These are phyloP conservation scores for Diaporthe helianthi DNA, from an alignment of 2,329 filamentous ascomycete species.

Conservation along the genomic window DNA sequence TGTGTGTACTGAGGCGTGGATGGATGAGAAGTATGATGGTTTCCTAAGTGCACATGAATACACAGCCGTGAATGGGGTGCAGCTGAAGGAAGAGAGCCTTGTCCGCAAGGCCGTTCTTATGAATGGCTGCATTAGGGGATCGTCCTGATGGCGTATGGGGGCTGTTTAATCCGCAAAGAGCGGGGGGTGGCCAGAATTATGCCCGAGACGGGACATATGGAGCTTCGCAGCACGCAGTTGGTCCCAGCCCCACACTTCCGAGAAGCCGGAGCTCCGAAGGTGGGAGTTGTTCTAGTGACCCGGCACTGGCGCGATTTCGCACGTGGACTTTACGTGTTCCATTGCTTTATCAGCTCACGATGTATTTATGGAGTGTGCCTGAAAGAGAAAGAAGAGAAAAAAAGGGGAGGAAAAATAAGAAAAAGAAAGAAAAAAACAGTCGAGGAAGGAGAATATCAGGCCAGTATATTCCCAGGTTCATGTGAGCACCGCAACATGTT, in stretches of 20 bases:
- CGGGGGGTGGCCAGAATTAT: constrained; percentile 21
- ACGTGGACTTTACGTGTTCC: no score
- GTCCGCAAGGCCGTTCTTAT: constrained; percentile 5
- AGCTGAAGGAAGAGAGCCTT: constrained; percentile 7
- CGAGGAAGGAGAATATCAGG: background rate
- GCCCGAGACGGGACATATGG: constrained; percentile 27
- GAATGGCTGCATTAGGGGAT: background rate
- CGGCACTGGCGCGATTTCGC: constrained; percentile 20
- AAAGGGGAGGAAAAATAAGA: no score
- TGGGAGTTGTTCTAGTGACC: background rate
- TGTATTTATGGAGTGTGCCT: no score
- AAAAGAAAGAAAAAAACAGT: no score
- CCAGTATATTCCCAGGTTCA: background rate
- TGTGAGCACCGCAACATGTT: background rate
- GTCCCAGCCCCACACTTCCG: constrained; percentile 7
- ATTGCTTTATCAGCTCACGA: background rate
- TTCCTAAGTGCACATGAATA: background rate
- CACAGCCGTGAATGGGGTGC: background rate
- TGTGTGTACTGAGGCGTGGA: background rate
- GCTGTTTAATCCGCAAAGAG: constrained; percentile 17
- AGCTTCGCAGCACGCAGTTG: background rate
- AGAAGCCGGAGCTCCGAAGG: constrained; percentile 25
- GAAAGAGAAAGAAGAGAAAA: no score
- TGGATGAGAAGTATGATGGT: background rate
- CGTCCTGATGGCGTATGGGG: background rate